phyloP scores from a whole-genome alignment of 345 rosid genomes.

The Lepidium aucheri region DNA sequence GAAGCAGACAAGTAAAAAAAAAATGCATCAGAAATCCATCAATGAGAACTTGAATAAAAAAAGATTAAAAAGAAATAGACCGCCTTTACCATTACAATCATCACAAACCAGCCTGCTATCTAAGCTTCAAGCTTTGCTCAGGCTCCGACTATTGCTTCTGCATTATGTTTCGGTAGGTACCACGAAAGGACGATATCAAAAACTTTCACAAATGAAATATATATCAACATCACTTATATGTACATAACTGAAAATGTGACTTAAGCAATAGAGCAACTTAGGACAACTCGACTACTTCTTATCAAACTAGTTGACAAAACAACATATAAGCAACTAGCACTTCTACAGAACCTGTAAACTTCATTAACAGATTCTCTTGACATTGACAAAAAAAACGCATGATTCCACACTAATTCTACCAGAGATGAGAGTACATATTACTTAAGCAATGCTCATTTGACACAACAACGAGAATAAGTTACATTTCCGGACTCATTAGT shows the following conservation, averaged over 20 bases:
- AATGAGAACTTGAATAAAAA: background rate
- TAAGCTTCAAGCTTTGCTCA: constrained; percentile 11
- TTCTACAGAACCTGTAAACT: background rate
- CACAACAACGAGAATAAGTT: background rate
- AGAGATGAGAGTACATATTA: background rate
- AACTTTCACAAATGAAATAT: constrained; percentile 6
- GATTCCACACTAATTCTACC: background rate
- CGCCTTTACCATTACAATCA: constrained; percentile 19
- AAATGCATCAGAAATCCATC: constrained; percentile 7
- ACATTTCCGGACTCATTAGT: background rate
- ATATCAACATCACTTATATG: background rate
- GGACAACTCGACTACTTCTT: background rate
- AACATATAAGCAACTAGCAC: background rate
- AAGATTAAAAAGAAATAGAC: background rate
- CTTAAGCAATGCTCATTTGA: background rate
- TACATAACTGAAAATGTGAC: background rate
- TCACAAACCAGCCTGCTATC: background rate
- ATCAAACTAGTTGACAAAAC: background rate
- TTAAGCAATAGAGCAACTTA: background rate
- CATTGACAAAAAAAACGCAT: background rate
- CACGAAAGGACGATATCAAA: constrained; percentile 4
- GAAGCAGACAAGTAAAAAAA: constrained; percentile 1
- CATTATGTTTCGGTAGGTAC: background rate
- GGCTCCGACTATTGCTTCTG: constrained; percentile 12
- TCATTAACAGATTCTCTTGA: background rate